Conservation (phyloP, 352 stramenopile genomes). For the Globisporangium echinulatum region DNA sequence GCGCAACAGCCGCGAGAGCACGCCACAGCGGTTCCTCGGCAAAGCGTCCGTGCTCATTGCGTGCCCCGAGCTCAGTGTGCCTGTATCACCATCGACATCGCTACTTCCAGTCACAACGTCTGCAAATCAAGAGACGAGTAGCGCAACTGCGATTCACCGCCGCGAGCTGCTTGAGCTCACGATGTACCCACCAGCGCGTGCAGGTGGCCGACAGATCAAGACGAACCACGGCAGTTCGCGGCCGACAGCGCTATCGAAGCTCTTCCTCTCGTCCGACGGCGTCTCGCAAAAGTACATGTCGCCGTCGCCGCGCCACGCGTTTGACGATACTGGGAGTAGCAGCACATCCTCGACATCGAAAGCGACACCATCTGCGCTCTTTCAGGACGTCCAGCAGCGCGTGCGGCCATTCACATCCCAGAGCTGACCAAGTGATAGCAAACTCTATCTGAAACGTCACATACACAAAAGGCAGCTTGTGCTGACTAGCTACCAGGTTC, state of each 20-base stretch:
- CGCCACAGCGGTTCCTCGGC: slow-evolving; percentile 63
- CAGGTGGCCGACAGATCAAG: slow-evolving; percentile 51
- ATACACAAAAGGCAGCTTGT: too few species aligned
- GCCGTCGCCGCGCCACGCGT: slow-evolving; percentile 22
- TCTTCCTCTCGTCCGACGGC: slow-evolving; percentile 70
- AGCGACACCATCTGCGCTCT: slow-evolving; percentile 4
- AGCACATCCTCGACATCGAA: background rate
- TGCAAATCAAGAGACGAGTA: slow-evolving; percentile 18
- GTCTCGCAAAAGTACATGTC: slow-evolving; percentile 68
- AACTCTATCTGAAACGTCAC: too few species aligned
- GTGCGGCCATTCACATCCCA: slow-evolving; percentile 13
- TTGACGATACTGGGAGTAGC: slow-evolving; percentile 3
- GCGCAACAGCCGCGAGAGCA: slow-evolving; percentile 55
- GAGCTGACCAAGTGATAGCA: background rate
- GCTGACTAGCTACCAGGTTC: too few species aligned
- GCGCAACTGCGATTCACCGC: slow-evolving; percentile 8
- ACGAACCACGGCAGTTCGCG: slow-evolving; percentile 44
- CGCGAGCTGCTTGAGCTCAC: slow-evolving; percentile 54
- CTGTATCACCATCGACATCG: slow-evolving; percentile 8
- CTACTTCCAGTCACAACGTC: background rate
- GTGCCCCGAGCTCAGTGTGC: slow-evolving; percentile 40
- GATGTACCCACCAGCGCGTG: slow-evolving; percentile 40
- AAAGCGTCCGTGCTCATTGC: slow-evolving; percentile 67
- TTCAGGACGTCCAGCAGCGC: slow-evolving; percentile 11
- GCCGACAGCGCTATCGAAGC: slow-evolving; percentile 45